Base-by-base conservation (phyloP, 78 protist species). In the Guillardia theta region DNA sequence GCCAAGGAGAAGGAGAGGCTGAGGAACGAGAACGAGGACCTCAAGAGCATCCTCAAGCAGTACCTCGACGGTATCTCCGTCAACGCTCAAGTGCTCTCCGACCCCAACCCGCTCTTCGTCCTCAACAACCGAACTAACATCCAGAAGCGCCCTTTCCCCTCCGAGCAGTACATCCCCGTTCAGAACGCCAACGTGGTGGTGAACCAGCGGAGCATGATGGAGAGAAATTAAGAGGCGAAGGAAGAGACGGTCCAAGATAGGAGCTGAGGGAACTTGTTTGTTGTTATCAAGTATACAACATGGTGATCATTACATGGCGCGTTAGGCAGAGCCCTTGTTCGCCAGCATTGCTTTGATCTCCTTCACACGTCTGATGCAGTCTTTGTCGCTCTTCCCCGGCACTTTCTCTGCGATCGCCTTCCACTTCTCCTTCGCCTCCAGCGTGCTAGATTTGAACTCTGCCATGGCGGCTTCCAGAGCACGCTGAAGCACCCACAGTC, bases 31-130 rank as follows among this genome's bases (percentile, higher is more conserved):
- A 95, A 96, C 78, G 21, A 22, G 64, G 77, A 92, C 46, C 54
- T 95, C 93, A 58, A 77, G 33, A 21, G 45, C 46, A 76, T 96
- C 45, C 93, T 96, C 41, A 93, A 93, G 95, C 95, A 94, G 92
- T 96, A 96, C 93, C 94, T 96, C 70, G 96, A 96, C 94, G 96
- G 97, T 33, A 88, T 96, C 53, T 88, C 94, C 0, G 96, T 96
- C 83, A 96, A 92, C 95, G 90, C 94, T 21, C 95, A 88, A 37
- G 96, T 95, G 48, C 0, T 83, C n/a, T 43, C 0, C 80, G 93
- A 1, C 19, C 44, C 90, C n/a, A 95, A 95, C 94, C 95, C 96
- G 39, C 94, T 95, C 39, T 64, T 95, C 45, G 88, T 95, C 18
- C 37, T 95, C 41, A 93, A 93, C 96, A 70, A 70, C 41, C 83